phyloP scores from a whole-genome alignment of 2,329 filamentous ascomycete genomes.

The Fusarium coffeatum region DNA sequence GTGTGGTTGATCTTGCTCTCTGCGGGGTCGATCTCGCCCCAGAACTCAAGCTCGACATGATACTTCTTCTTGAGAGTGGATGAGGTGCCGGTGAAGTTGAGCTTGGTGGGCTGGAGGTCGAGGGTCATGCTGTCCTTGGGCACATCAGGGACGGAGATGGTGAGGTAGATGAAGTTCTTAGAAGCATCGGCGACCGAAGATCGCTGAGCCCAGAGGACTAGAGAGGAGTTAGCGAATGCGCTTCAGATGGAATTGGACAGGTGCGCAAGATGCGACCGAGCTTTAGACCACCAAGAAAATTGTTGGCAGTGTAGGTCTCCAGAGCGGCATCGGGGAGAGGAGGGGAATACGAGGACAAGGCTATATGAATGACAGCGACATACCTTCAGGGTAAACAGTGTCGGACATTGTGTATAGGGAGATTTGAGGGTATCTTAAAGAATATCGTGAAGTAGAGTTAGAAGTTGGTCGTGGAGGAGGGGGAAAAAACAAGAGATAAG shows the following conservation, averaged over 20 bases:
- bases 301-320: conserved; percentile 4
- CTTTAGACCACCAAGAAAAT: neutral
- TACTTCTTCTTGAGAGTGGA: conserved; percentile 88
- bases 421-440: conserved; percentile 44
- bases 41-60: conserved; percentile 88
- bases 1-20: conserved; percentile 91
- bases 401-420: conserved; percentile 40
- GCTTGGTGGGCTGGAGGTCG: conserved; percentile 79
- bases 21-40: conserved; percentile 86
- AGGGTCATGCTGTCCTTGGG: conserved; percentile 80
- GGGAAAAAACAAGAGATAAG: conserved; percentile 24
- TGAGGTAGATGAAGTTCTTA: conserved; percentile 96
- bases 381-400: conserved; percentile 54
- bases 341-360: conserved; percentile 16
- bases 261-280: conserved; percentile 9
- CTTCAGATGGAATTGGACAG: neutral
- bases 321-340: conserved; percentile 10
- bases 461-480: conserved; percentile 24
- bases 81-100: conserved; percentile 86
- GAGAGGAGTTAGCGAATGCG: conserved; percentile 19
- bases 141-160: conserved; percentile 89
- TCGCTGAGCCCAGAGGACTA: conserved; percentile 98
- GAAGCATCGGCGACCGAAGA: conserved; percentile 81
- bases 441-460: conserved; percentile 33
- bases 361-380: conserved; percentile 37